Evolutionary conservation across 179 eudicot species (phyloP).

Genomic region (Camellia oleifera): DNA sequence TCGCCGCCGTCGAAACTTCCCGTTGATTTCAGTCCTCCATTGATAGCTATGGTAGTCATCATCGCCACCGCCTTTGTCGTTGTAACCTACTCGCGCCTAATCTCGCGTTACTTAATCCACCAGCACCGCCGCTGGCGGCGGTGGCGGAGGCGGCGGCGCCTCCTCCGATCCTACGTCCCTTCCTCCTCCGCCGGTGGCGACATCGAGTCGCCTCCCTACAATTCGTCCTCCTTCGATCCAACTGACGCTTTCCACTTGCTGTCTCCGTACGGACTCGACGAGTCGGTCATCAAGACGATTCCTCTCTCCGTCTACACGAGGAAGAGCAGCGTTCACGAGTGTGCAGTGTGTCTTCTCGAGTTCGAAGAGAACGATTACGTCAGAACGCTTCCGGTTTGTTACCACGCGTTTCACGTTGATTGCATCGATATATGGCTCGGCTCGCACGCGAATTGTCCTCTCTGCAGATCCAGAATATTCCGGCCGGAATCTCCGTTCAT

Average conservation of each 20-base stretch:
- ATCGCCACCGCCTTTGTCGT: conserved; percentile 79
- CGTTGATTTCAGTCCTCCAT: conserved; percentile 79
- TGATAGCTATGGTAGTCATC: conserved; percentile 86
- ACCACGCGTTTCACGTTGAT: conserved; percentile 82
- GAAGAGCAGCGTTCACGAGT: conserved; percentile 42
- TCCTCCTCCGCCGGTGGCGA: conserved; percentile 51
- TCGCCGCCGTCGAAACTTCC: conserved; percentile 44
- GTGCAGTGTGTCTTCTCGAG: conserved; percentile 83
- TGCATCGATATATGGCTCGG: conserved; percentile 90
- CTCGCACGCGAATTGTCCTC: conserved; percentile 83
- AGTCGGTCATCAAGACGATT: conserved; percentile 66
- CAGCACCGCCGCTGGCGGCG: conserved; percentile 39
- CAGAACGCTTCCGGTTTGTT: conserved; percentile 77
- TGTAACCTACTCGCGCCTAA: conserved; percentile 76
- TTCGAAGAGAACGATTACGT: conserved; percentile 78
- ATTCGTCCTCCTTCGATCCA: conserved; percentile 35
- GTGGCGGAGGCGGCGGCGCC: conserved; percentile 43
- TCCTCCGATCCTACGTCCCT: conserved; percentile 36
- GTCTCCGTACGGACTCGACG: conserved; percentile 85
- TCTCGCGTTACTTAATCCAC: conserved; percentile 52
- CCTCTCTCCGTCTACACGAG: conserved; percentile 64
- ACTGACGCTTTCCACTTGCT: conserved; percentile 46
- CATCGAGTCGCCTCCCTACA: conserved; percentile 35
- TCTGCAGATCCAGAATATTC: conserved; percentile 69
- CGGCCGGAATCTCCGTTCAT: conserved; percentile 50